These are phyloP conservation scores for Hyaloscypha variabilis DNA, from an alignment of 495 filamentous ascomycete species.

Conservation along the genomic window DNA sequence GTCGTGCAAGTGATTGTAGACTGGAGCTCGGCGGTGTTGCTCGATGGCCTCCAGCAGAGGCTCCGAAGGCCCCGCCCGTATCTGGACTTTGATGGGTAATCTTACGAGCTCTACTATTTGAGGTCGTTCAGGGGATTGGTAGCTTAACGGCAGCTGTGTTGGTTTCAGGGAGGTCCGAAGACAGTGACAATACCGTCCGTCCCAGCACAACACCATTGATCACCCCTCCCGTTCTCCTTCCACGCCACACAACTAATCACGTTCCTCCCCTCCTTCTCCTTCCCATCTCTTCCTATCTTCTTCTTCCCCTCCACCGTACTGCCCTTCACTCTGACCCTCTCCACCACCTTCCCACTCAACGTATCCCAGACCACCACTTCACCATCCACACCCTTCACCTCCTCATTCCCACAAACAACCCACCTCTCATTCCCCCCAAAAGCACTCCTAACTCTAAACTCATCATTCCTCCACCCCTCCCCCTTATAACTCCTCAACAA, in stretches of 20 bases:
- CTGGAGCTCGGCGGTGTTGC: no score
- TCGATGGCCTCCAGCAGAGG: no score
- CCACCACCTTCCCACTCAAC: conserved; percentile 69
- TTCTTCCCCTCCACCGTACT: conserved; percentile 43
- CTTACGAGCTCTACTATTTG: no score
- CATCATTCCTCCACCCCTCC: conserved; percentile 59
- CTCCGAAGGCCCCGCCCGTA: no score
- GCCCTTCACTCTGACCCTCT: conserved; percentile 60
- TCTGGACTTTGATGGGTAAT: no score
- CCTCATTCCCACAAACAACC: conserved; percentile 69
- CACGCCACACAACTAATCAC: conserved; percentile 68
- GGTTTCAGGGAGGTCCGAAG: conserved; percentile 41
- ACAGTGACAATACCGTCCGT: conserved; percentile 57
- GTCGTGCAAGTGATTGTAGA: no score
- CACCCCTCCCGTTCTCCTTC: conserved; percentile 66
- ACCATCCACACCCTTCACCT: conserved; percentile 48
- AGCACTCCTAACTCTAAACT: conserved; percentile 70
- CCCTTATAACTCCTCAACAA: conserved; percentile 73
- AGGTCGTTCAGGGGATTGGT: no score
- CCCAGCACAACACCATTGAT: conserved; percentile 57
- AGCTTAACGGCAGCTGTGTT: no score
- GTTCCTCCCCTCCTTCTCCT: conserved; percentile 52
- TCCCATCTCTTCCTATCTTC: conserved; percentile 51
- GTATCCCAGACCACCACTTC: conserved; percentile 89
- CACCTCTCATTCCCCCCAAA: conserved; percentile 75